phyloP scores from a whole-genome alignment of 257 asterid species.

The Gentiana macrophylla region DNA sequence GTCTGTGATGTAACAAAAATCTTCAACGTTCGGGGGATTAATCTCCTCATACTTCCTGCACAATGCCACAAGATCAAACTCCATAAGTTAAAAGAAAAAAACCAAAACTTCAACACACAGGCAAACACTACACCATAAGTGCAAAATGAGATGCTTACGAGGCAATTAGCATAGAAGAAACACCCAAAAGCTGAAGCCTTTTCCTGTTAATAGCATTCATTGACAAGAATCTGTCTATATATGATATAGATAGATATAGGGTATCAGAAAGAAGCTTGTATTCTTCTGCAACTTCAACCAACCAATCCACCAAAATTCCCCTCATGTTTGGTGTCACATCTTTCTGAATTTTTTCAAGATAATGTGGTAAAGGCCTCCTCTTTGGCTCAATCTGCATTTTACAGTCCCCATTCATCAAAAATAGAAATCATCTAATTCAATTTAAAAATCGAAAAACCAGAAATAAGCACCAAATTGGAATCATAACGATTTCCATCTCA shows the following conservation, averaged over 20 bases:
- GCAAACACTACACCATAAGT: too few species aligned
- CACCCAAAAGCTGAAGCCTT: slow-evolving; percentile 86
- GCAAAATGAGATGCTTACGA: slow-evolving; percentile 45
- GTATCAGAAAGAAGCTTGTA: slow-evolving; percentile 80
- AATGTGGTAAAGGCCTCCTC: slow-evolving; percentile 49
- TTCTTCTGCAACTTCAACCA: slow-evolving; percentile 88
- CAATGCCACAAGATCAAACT: background rate
- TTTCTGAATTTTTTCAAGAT: slow-evolving; percentile 51
- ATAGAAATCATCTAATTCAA: background rate
- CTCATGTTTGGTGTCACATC: slow-evolving; percentile 82
- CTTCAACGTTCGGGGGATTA: slow-evolving; percentile 69
- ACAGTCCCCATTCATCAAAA: slow-evolving; percentile 6
- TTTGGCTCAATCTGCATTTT: slow-evolving; percentile 43
- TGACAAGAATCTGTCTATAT: slow-evolving; percentile 65
- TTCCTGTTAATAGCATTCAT: slow-evolving; percentile 33
- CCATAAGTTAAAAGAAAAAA: slow-evolving; percentile 1
- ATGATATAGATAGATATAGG: slow-evolving; percentile 48
- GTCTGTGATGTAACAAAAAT: slow-evolving; percentile 71
- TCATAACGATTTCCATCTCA: too few species aligned
- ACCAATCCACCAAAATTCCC: slow-evolving; percentile 81
- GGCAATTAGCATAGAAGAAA: slow-evolving; percentile 96
- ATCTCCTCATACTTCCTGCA: slow-evolving; percentile 89
- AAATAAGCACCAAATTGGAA: too few species aligned
- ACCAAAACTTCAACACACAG: background rate
- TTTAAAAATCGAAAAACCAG: background rate